Base-by-base conservation (phyloP, 2,329 filamentous ascomycete species). In the Colletotrichum phormii region DNA sequence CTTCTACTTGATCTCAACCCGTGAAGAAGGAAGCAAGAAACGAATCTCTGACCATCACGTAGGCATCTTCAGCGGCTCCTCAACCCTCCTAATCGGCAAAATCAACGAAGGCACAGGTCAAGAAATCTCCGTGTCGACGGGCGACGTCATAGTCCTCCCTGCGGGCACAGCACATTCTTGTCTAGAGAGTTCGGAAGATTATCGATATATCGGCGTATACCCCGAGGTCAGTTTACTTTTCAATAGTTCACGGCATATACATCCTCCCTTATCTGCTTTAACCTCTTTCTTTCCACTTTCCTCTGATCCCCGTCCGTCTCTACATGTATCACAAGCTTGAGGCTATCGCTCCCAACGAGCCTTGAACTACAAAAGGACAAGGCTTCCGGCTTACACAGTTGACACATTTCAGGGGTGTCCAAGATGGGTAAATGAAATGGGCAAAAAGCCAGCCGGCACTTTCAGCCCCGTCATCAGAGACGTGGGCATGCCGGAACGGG, bases 191-290 rank as follows among this genome's bases (percentile, higher is more conserved):
- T 72, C 66, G 8, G 13, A 57, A 9, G 61, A 77, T 22, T 77
- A 77, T 46, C 67, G 69, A 12, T 76, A 76, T 35, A 75, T 77
- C 13, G 76, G 76, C 4, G 73, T 77, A 5, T 77, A 76, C 53
- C 76, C 76, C 22, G 29, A 58, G 42, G 42, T 49, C 18, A 2
- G 42, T 42, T 5, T 6, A 6, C 0, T 42, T 33, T 33, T 1
- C 31, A 33, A 33, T 5, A n/a, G 42, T 49, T 1, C 42, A 49
- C 7, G 15, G 15, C 42, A 11, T n/a, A 46, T 15, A 6, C 9
- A 18, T 46, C 1, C 1, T 37, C 4, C 35, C 35, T 4, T 13
- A 2, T 37, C 35, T 26, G 2, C 26, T 26, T 26, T 26, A 13
- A 11, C 35, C 37, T 42, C 13, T 6, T 13, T 18, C 37, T 42